Base-by-base conservation (phyloP, 345 rosid genomes). In the Arabis alpina region DNA sequence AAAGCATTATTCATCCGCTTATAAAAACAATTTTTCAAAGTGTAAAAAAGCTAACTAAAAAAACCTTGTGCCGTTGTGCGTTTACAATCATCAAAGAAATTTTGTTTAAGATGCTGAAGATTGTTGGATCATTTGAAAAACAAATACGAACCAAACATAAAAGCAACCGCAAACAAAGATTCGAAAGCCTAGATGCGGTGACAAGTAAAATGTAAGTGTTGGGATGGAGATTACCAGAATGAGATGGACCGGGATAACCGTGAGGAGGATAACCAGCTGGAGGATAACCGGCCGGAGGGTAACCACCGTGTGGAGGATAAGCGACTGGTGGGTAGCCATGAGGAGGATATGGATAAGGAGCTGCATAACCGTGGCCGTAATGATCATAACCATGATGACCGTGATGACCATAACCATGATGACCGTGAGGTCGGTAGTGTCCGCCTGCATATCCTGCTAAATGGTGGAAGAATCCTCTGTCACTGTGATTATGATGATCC, bases 391-490 rank as follows among this genome's bases (percentile, higher is more conserved):
- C 78, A 67, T 25, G 73, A 76, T 76, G 63, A 40, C 74, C 64
- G 14, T 68, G 64, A 64, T 72, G 62, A 66, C 77, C 62, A 1
- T 74, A 79, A 34, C 64, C 78, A 70, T 27, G 73, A 72, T 27
- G 72, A 65, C 7, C 81, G 1, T 73, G 78, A 61, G 80, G 82
- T n/a, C 40, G 80, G 67, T 76, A 76, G 43, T 77, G 74, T 43
- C 87, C 92, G 1, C 78, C 82, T 41, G 87, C 91, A 53, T 47
- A 88, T 49, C 92, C 96, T 68, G 78, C 90, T 39, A 88, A 84
- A 72, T 74, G 14, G 19, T 92, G 89, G 64, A 90, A 78, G 61
- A 90, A 57, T 43, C 96, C 98, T 81, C 64, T 89, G 78, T 88
- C 88, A 10, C 73, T 89, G 28, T 82, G 76, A 43, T 74, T 72